Percentiles rank a stretch among this genome's conserved stretches.
Conservation (phyloP, 2,329 filamentous ascomycete genomes). For the Penicillium sp. region DNA sequence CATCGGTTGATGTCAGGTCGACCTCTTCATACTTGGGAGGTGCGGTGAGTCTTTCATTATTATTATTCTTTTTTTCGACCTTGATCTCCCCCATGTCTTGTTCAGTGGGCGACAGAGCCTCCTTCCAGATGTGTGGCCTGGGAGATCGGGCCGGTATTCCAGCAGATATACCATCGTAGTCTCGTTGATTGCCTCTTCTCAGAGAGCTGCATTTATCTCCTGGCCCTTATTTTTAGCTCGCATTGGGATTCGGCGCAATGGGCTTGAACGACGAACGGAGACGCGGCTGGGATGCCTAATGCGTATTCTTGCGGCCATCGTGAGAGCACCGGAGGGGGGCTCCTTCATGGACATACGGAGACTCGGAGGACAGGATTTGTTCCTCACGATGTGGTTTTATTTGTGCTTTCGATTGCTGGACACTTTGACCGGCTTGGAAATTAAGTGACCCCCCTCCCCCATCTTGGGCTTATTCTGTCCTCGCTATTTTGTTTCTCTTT, state of each 20-base stretch:
- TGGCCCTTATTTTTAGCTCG: too few relatives aligned
- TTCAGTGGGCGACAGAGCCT: background rate
- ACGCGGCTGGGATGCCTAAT: too few relatives aligned
- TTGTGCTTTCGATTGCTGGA: too few relatives aligned
- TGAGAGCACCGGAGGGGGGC: background rate
- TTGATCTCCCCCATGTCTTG: background rate
- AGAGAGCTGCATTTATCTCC: background rate
- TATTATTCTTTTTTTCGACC: background rate
- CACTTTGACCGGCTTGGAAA: too few relatives aligned
- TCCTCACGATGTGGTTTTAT: too few relatives aligned
- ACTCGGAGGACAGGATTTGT: too few relatives aligned
- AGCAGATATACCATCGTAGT: background rate
- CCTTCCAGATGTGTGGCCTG: background rate
- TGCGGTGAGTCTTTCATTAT: background rate
- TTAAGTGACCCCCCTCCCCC: background rate
- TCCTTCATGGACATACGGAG: too few relatives aligned
- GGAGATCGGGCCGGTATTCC: slow-evolving; percentile 3
- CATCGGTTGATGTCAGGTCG: background rate
- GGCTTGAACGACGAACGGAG: too few relatives aligned
- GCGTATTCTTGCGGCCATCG: too few relatives aligned
- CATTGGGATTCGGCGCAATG: too few relatives aligned
- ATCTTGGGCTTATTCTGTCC: background rate
- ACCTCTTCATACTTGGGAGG: background rate
- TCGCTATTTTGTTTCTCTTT: background rate
- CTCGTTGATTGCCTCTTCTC: background rate